Evolutionary conservation across 1,139 yeast genomes (phyloP), one percentile per base, ranked within the genome.

Genomic region (Suhomyces panamericanus): DNA sequence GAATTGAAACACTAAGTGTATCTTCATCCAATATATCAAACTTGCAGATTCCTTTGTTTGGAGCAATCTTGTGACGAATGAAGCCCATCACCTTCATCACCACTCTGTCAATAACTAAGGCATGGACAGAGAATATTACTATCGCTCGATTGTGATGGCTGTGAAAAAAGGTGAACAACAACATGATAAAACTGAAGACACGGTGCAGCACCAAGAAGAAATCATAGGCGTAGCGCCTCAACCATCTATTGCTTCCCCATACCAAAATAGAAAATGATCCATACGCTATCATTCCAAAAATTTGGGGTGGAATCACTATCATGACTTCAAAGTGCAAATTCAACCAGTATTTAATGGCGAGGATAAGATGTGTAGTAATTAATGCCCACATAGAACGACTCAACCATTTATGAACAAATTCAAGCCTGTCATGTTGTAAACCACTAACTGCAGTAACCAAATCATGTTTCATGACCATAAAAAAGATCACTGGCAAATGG

Each of bases 221-320:
- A 41, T 77, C 81, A 50, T 64, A 77, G 2, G 78, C 70, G 49
- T 63, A 62, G 43, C 60, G 63, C 45, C 81, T 57, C 12, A 77
- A 56, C 35, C 68, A 56, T 43, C 63, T 65, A n/a, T 70, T 39
- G 39, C 74, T 67, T 3, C 66, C 73, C 59, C 70, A 66, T 3
- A 67, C 66, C 46, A 76, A 57, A 32, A 73, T 45, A 22, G 62
- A 63, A 54, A 75, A 64, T 34, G 67, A 59, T 3, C 65, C 64
- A 50, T 67, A 73, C 0, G 80, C 71, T 44, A 76, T 75, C 60
- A 73, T 69, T 7, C 81, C 81, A 57, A 76, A 77, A 16, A 72
- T 73, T 50, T 73, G 77, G 2, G 81, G 80, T 2, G 81, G 81
- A 35, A 77, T 75, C 11, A 59, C 47, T 17, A 75, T 49, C 78